Evolutionary conservation across 306 rosid species (phyloP), one percentile per base, ranked within the genome.

Genomic region (Ormosia semicastrata): DNA sequence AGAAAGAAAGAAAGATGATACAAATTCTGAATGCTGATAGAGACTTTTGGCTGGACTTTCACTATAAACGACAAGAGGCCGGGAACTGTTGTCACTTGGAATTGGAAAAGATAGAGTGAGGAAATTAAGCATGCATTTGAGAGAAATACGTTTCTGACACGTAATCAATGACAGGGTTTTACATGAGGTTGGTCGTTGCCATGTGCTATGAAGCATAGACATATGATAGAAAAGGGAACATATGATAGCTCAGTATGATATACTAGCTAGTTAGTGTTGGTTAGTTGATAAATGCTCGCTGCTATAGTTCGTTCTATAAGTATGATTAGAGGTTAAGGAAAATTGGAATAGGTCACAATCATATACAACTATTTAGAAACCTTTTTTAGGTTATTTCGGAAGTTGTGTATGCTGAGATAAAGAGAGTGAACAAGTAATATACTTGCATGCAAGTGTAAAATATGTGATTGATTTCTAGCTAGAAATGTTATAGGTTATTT

Each of bases 171-270:
- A 1, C 15, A 18, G 49, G 50, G 62, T 65, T 75, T 86, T 82
- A 86, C 90, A 85, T 89, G 84, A 78, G 41, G 81, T 86, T 75
- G 63, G 78, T 69, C n/a, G 46, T 0, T 76, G 71, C 87, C 94
- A 91, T 77, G 87, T 82, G 91, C 85, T 57, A 30, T 15, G 10
- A 37, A 4, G 14, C 43, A 13, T 43, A 41, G 32, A 47, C 40
- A 49, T 1, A 29, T 8, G 39, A 13, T 50, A 37, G 40, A 60
- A 39, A 44, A 80, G 37, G 41, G 18, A 70, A 63, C 34, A 8
- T 13, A 18, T 66, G n/a, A 50, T 37, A 64, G 34, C 6, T 57
- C 34, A 2, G n/a, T 71, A 33, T 29, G 18, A 9, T 37, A 3
- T 70, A 33, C 66, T 43, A 29, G 9, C 5, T 56, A 75, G 40